A percentile compares a stretch with the other conserved stretches of the same genome.
phyloP scores from a whole-genome alignment of 805 yeast species.

The Ogataea paradorogensis region DNA sequence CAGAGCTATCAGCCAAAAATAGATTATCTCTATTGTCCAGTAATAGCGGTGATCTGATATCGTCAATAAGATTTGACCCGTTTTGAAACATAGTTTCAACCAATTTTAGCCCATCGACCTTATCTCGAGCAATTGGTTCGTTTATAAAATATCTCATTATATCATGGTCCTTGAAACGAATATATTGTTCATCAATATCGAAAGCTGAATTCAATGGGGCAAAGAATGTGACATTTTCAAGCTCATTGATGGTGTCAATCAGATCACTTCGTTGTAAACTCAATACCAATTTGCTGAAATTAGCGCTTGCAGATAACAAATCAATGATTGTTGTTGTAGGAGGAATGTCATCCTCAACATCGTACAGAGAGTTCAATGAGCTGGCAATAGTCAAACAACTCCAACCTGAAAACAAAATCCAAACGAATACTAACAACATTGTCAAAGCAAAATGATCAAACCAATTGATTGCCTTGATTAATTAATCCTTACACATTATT shows the following conservation, averaged over 20 bases:
- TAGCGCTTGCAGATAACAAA: constrained; percentile 61
- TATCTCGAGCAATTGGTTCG: constrained; percentile 28
- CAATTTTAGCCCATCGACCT: constrained; percentile 28
- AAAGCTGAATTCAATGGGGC: constrained; percentile 85
- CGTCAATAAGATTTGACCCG: constrained; percentile 20
- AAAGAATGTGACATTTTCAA: constrained; percentile 64
- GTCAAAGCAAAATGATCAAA: not conserved
- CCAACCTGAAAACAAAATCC: not conserved
- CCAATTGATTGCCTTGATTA: not conserved
- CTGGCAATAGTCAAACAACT: not conserved
- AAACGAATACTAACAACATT: not conserved
- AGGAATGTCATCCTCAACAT: constrained; percentile 21
- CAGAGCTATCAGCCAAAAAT: constrained; percentile 39
- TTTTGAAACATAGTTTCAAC: constrained; percentile 26
- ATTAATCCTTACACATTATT: constrained; percentile 3
- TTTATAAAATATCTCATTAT: constrained; percentile 36
- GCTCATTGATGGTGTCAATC: constrained; percentile 56
- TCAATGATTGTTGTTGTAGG: constrained; percentile 55
- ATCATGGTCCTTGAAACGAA: constrained; percentile 15
- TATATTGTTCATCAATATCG: constrained; percentile 12
- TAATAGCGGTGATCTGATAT: constrained; percentile 32
- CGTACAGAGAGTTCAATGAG: not conserved
- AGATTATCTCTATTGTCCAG: constrained; percentile 32
- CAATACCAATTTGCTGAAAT: constrained; percentile 62
- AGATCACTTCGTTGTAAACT: constrained; percentile 60